Base-by-base conservation (phyloP, 768 basidiomycete species). In the Crassisporium funariophilum region DNA sequence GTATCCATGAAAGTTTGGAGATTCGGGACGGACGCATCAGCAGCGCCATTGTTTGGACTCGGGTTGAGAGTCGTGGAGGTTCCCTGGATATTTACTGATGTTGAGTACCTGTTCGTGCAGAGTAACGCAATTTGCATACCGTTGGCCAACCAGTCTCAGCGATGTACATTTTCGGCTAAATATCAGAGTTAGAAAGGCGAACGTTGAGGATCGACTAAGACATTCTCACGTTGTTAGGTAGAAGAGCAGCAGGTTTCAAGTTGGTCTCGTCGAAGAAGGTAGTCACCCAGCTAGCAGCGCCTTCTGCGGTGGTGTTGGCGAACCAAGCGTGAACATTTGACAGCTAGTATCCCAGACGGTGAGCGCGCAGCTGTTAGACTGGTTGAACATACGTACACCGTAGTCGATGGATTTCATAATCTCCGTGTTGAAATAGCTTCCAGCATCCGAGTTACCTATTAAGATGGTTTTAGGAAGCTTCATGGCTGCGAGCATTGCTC, bases 311-410 rank as follows among this genome's bases (percentile, higher is more conserved):
- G 17, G 84, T 79, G 52, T 85, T 82, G 11, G 88, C 95, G 67
- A 97, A 98, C 91, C 91, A 94, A 5, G 93, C 84, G 62, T 95
- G 93, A n/a, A 93, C 91, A 53, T 97, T 95, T 9, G 91, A 80
- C 79, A 94, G 75, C 84, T 86, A n/a, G n/a, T n/a, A n/a, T n/a
- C n/a, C n/a, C n/a, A n/a, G n/a, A n/a, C n/a, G n/a, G n/a, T n/a
- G n/a, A n/a, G n/a, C n/a, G n/a, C n/a, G n/a, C n/a, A n/a, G n/a
- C n/a, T n/a, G n/a, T n/a, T n/a, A n/a, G n/a, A n/a, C n/a, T n/a
- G n/a, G 38, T 31, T 46, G 23, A 44, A 16, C 38, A 49, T 7
- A 72, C 81, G 27, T 66, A 84, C 83, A 31, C 86, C 88, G 54
- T 85, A 91, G 58, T 90, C 84, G 22, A 84, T 71, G 3, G 68